Percentiles rank a stretch among this genome's conserved stretches.
These are phyloP conservation scores for Pseudogymnoascus sp. DNA, from an alignment of 2,329 filamentous ascomycete genomes.

Conservation along the genomic window DNA sequence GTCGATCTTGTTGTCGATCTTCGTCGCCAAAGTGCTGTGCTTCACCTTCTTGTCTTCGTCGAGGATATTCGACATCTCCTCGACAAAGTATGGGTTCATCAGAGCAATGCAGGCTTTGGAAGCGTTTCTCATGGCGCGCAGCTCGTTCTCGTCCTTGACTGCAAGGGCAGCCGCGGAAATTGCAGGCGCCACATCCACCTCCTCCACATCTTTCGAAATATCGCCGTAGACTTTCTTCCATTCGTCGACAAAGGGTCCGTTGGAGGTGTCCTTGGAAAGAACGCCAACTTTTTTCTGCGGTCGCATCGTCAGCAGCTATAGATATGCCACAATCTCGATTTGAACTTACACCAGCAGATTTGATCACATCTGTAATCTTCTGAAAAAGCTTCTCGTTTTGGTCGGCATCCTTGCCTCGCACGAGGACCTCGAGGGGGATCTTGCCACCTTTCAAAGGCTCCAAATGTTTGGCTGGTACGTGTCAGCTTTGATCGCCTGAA, in stretches of 20 bases:
- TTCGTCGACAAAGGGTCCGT: slow-evolving; percentile 86
- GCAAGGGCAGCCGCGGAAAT: slow-evolving; percentile 78
- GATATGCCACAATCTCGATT: not conserved
- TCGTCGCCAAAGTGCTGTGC: slow-evolving; percentile 75
- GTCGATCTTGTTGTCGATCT: slow-evolving; percentile 85
- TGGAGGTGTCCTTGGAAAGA: slow-evolving; percentile 73
- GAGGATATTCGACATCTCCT: slow-evolving; percentile 93
- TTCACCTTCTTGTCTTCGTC: slow-evolving; percentile 97
- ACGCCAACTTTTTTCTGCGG: slow-evolving; percentile 78
- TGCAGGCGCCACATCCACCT: slow-evolving; percentile 75
- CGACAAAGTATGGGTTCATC: slow-evolving; percentile 94
- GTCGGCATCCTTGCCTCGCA: slow-evolving; percentile 83
- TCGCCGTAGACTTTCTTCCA: slow-evolving; percentile 81
- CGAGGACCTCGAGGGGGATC: slow-evolving; percentile 82
- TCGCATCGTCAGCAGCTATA: not conserved
- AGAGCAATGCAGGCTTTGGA: slow-evolving; percentile 89
- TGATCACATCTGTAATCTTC: slow-evolving; percentile 78
- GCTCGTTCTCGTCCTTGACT: slow-evolving; percentile 88
- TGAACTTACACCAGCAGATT: slow-evolving; percentile 66
- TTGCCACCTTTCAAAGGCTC: slow-evolving; percentile 88
- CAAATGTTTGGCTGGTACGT: slow-evolving; percentile 69
- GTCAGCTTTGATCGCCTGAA: slow-evolving; percentile 24
- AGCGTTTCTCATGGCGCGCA: slow-evolving; percentile 89
- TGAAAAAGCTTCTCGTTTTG: slow-evolving; percentile 87
- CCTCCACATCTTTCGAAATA: slow-evolving; percentile 75